Conservation (phyloP, 192 early-diverging fungal genomes). For the Gaertneriomyces sp. region DNA sequence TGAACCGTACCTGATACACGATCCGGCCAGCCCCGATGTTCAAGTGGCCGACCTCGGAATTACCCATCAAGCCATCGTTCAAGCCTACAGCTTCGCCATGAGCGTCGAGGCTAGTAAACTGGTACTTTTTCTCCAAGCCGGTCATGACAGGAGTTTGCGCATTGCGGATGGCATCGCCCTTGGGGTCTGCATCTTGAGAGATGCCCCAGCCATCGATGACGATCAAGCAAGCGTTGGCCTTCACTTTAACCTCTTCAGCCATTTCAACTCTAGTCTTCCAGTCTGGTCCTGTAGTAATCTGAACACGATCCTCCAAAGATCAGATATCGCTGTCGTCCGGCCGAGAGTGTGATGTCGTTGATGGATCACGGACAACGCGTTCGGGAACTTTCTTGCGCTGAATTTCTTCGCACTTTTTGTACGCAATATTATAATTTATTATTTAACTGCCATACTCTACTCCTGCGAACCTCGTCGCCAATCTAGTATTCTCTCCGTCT, state of each 20-base stretch:
- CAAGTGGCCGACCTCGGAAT: conserved; percentile 98
- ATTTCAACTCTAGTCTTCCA: too few species aligned
- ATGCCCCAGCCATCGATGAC: conserved; percentile 99
- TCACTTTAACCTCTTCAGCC: background rate
- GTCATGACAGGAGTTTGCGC: conserved; percentile 94
- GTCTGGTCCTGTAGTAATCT: too few species aligned
- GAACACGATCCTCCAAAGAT: too few species aligned
- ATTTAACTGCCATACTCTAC: too few species aligned
- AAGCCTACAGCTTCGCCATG: conserved; percentile 94
- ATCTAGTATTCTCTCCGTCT: too few species aligned
- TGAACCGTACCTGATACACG: conserved; percentile 81
- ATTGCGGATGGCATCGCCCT: conserved; percentile 89
- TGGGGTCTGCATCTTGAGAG: conserved; percentile 55
- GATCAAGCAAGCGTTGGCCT: conserved; percentile 76
- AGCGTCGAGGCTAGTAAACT: conserved; percentile 77
- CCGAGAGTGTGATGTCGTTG: too few species aligned
- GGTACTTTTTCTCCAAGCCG: conserved; percentile 65
- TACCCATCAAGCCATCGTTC: conserved; percentile 99
- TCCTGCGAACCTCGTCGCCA: too few species aligned
- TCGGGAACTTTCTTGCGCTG: too few species aligned
- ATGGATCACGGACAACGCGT: too few species aligned
- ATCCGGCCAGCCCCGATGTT: conserved; percentile 99
- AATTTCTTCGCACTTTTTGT: too few species aligned
- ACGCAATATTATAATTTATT: too few species aligned
- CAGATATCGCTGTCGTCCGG: too few species aligned